Percentiles rank a stretch among this genome's conserved stretches.
phyloP scores from a whole-genome alignment of 306 rosid genomes.

The Astragalus glycyphyllos region DNA sequence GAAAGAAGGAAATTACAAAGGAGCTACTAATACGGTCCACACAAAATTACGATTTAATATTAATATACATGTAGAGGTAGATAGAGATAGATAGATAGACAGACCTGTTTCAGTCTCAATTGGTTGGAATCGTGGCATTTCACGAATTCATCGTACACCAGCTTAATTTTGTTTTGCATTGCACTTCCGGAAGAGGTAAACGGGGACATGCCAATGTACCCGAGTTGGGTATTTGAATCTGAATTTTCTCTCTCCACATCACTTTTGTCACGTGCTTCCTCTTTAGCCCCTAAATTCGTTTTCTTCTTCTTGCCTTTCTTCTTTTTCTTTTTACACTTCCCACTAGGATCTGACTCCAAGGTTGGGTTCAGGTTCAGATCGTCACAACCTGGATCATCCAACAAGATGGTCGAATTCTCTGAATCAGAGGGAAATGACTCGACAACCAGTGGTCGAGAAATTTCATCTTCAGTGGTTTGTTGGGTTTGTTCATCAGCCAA shows the following conservation, averaged over 20 bases:
- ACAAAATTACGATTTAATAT: not conserved
- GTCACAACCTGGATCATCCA: not conserved
- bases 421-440: not conserved
- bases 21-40: not conserved
- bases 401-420: not conserved
- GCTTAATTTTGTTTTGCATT: slow-evolving; percentile 10
- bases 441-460: not conserved
- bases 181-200: slow-evolving; percentile 2
- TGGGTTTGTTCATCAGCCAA: too few species aligned
- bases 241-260: not conserved
- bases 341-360: not conserved
- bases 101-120: not conserved
- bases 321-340: not conserved
- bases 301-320: not conserved
- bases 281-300: not conserved
- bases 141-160: slow-evolving; percentile 4
- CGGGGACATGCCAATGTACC: not conserved
- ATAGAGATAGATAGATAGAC: not conserved
- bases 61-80: not conserved
- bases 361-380: not conserved
- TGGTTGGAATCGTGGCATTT: slow-evolving; percentile 1
- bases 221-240: not conserved
- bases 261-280: not conserved
- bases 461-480: not conserved
- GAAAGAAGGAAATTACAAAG: not conserved